Evolutionary conservation across 805 yeast genomes (phyloP).

Genomic region (Metschnikowia proteae): DNA sequence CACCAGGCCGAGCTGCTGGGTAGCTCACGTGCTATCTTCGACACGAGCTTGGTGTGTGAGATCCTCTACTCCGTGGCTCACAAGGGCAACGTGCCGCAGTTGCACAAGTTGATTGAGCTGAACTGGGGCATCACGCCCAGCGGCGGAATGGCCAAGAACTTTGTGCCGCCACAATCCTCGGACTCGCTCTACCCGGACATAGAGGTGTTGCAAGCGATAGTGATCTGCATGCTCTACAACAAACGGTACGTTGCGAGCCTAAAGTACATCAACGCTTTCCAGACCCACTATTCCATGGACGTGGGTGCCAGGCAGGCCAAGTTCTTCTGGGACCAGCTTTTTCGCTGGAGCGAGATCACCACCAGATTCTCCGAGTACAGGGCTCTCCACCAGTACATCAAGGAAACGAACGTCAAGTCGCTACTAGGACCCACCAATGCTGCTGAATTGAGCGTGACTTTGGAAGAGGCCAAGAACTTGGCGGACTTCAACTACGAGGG

Average conservation of each 20-base stretch:
- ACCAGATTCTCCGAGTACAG: slow-evolving; percentile 27
- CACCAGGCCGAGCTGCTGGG: slow-evolving; percentile 12
- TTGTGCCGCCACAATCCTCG: slow-evolving; percentile 5
- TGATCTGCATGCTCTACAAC: slow-evolving; percentile 33
- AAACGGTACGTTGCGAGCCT: slow-evolving; percentile 29
- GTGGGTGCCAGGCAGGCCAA: slow-evolving; percentile 17
- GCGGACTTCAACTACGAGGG: slow-evolving; percentile 39
- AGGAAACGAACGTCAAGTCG: slow-evolving; percentile 14
- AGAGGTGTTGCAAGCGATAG: slow-evolving; percentile 26
- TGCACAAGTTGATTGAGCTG: slow-evolving; percentile 24
- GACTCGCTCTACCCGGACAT: slow-evolving; percentile 24
- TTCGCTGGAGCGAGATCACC: slow-evolving; percentile 36
- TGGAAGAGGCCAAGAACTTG: slow-evolving; percentile 28
- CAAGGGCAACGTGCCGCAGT: slow-evolving; percentile 19
- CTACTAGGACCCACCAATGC: slow-evolving; percentile 9
- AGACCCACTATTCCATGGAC: slow-evolving; percentile 26
- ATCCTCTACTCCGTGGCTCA: slow-evolving; percentile 36
- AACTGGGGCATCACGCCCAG: slow-evolving; percentile 30
- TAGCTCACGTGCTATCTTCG: slow-evolving; percentile 11
- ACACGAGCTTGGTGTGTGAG: slow-evolving; percentile 22
- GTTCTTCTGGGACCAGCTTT: slow-evolving; percentile 35
- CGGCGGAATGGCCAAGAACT: slow-evolving; percentile 19
- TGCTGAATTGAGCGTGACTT: slow-evolving; percentile 8
- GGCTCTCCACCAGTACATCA: slow-evolving; percentile 27
- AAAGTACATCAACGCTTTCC: slow-evolving; percentile 35